These are phyloP conservation scores for Solanum ossicruentum DNA, from an alignment of 257 asterid species.

Conservation along the genomic window DNA sequence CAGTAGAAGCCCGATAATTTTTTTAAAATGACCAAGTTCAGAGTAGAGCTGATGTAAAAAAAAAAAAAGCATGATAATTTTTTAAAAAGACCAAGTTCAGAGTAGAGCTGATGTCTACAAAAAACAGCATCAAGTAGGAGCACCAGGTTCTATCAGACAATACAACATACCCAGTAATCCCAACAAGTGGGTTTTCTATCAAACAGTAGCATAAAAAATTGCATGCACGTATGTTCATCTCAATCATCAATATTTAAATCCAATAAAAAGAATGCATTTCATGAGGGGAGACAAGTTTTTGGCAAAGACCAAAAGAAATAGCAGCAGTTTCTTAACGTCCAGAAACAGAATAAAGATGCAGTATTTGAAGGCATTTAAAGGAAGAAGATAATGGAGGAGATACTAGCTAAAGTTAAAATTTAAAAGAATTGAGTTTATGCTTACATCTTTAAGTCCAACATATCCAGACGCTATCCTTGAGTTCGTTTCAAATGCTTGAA, in stretches of 20 bases:
- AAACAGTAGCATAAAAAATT: background rate
- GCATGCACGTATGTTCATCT: background rate
- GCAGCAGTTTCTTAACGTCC: background rate
- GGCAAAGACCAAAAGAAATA: background rate
- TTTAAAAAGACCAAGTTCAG: background rate
- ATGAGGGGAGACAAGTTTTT: background rate
- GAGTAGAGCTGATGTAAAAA: background rate
- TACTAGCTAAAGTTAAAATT: background rate
- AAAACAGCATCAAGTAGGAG: background rate
- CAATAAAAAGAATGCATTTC: background rate
- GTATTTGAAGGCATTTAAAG: background rate
- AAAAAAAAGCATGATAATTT: background rate
- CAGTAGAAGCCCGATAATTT: background rate
- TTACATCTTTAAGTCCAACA: slow-evolving; percentile 96
- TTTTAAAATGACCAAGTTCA: background rate
- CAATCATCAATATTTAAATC: background rate
- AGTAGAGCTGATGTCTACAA: background rate
- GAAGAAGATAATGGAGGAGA: background rate
- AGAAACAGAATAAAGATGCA: background rate
- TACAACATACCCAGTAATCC: background rate
- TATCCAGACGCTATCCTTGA: slow-evolving; percentile 84
- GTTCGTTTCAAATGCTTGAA: slow-evolving; percentile 97
- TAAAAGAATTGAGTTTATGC: slow-evolving; percentile 5
- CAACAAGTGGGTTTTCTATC: background rate
- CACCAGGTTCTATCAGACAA: background rate